These are phyloP conservation scores for Austroboletus eburneus DNA, from an alignment of 768 basidiomycete genomes.

Conservation along the genomic window DNA sequence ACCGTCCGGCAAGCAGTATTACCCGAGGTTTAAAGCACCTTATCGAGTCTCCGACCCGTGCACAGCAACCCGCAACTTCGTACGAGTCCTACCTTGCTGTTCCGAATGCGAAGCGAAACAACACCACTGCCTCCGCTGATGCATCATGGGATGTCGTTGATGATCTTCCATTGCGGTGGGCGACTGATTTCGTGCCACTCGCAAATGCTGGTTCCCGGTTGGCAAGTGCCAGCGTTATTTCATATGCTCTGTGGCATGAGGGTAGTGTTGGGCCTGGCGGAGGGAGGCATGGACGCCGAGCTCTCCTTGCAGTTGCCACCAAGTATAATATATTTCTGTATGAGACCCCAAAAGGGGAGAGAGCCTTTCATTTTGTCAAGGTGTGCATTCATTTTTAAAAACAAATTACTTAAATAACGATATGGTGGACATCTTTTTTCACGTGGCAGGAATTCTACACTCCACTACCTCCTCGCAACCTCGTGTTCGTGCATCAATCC, in stretches of 20 bases:
- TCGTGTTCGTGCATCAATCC: constrained; percentile 68
- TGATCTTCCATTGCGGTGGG: constrained; percentile 73
- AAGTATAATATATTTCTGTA: constrained; percentile 72
- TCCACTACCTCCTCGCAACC: constrained; percentile 59
- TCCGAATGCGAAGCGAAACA: constrained; percentile 21
- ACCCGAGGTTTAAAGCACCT: constrained; percentile 62
- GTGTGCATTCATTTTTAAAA: constrained; percentile 23
- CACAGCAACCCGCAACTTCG: constrained; percentile 23
- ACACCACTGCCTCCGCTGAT: constrained; percentile 38
- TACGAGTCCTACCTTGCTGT: constrained; percentile 31
- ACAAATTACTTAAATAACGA: no score
- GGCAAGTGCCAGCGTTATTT: constrained; percentile 50
- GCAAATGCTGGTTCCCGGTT: constrained; percentile 64
- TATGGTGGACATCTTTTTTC: no score
- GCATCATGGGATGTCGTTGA: constrained; percentile 73
- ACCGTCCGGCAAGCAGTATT: constrained; percentile 53
- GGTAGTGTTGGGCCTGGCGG: constrained; percentile 43
- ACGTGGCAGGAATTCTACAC: constrained; percentile 87
- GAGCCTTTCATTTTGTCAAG: constrained; percentile 81
- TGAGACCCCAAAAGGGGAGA: constrained; percentile 77
- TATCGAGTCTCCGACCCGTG: constrained; percentile 35
- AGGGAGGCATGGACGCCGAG: constrained; percentile 42
- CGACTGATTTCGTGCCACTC: constrained; percentile 82
- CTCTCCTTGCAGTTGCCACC: constrained; percentile 70
- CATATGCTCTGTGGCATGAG: constrained; percentile 67